Conservation (phyloP, 768 basidiomycete species). For the Tremella yokohamensis region DNA sequence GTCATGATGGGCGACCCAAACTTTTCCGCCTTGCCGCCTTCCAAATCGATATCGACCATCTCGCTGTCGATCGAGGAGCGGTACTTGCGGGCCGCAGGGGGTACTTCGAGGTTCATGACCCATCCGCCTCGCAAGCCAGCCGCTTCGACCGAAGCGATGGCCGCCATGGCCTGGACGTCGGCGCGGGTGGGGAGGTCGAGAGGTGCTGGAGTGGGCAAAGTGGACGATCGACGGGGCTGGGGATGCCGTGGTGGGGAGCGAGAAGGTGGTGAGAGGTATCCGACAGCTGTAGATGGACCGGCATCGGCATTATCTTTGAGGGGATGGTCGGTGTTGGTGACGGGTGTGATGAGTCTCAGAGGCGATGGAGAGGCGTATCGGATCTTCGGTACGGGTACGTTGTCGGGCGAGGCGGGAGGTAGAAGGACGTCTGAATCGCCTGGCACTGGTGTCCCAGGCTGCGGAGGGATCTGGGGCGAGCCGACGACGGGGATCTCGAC, state of each 20-base stretch:
- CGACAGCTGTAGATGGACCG: slow-evolving; percentile 9
- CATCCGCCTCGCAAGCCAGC: slow-evolving; percentile 50
- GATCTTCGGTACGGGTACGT: slow-evolving; percentile 23
- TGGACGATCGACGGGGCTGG: slow-evolving; percentile 14
- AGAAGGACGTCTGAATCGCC: slow-evolving; percentile 40
- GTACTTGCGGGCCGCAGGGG: slow-evolving; percentile 19
- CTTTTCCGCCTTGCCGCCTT: slow-evolving; percentile 43
- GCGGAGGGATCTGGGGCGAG: slow-evolving; percentile 33
- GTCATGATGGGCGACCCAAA: slow-evolving; percentile 38
- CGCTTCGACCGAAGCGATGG: slow-evolving; percentile 47
- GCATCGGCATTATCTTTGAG: slow-evolving; percentile 10
- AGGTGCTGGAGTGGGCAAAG: slow-evolving; percentile 36
- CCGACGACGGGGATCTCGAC: slow-evolving; percentile 45
- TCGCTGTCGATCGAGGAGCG: slow-evolving; percentile 18
- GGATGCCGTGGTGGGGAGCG: slow-evolving; percentile 25
- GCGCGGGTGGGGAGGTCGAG: slow-evolving; percentile 51
- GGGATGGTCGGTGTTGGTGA: slow-evolving; percentile 38
- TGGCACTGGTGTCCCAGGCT: slow-evolving; percentile 38
- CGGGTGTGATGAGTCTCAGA: slow-evolving; percentile 42
- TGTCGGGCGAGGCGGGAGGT: slow-evolving; percentile 44
- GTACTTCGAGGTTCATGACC: slow-evolving; percentile 49
- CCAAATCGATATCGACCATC: slow-evolving; percentile 52
- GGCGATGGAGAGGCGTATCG: slow-evolving; percentile 16
- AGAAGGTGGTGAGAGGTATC: slow-evolving; percentile 45
- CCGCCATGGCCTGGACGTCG: slow-evolving; percentile 50